These are phyloP conservation scores for Agastache rugosa DNA, from an alignment of 257 asterid genomes.

Conservation along the genomic window DNA sequence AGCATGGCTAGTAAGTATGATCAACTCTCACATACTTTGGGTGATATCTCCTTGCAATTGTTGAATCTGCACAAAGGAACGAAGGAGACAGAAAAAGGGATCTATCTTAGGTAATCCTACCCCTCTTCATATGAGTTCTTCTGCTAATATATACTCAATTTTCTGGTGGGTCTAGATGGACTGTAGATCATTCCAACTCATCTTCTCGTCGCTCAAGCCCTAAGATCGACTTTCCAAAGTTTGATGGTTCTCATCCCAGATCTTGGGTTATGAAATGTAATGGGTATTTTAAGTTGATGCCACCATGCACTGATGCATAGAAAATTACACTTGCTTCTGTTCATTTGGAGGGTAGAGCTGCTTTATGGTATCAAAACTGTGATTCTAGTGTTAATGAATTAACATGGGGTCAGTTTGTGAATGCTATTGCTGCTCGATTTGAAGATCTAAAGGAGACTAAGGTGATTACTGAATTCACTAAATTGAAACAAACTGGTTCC, in stretches of 20 bases:
- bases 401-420: background rate
- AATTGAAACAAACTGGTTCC: background rate
- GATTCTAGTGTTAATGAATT: background rate
- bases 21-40: background rate
- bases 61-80: no score
- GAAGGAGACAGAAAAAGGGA: background rate
- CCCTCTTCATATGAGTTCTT: no score
- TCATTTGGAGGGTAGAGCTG: background rate
- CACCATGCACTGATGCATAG: background rate
- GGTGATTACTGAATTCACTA: background rate
- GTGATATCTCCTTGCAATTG: background rate
- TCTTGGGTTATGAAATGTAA: conserved; percentile 8
- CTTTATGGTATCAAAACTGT: background rate
- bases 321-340: background rate
- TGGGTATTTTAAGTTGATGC: background rate
- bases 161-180: background rate
- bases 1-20: background rate
- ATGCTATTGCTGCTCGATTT: background rate
- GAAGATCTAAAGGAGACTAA: background rate
- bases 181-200: background rate
- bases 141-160: background rate
- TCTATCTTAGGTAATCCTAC: background rate
- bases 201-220: background rate
- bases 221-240: background rate
- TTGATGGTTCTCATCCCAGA: background rate